Evolutionary conservation across 306 rosid species (phyloP), one percentile per base, ranked within the genome.

Genomic region (Acacia acuminata): DNA sequence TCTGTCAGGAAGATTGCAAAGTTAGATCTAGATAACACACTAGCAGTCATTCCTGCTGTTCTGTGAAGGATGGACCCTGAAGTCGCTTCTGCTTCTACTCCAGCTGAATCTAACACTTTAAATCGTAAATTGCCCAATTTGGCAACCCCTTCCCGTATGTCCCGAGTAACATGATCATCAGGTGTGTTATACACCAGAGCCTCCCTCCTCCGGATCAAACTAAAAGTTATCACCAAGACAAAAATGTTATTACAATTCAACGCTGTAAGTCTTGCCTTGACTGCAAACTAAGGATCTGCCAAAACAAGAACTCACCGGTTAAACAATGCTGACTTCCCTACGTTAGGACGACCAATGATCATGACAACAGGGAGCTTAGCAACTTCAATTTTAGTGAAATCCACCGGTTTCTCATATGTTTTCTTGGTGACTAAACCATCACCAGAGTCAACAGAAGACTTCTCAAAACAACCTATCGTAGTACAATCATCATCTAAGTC

Each of bases 121-220:
- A 96, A 93, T 36, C 99, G 90, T 63, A 96, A 81, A 88, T 96
- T 88, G 73, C 96, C 90, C 86, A 96, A 85, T 82, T 93, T 96
- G 34, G 99, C 99, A 77, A 96, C 73, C 51, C 98, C 99, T 85
- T 93, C 98, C 53, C 98, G 88, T 15, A 96, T 81, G 81, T 96
- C 99, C 44, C 99, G 91, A 67, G 99, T 96, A 60, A 96, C 99
- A 78, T 96, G 99, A 86, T 96, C 97, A 40, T 91, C 84, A 0
- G 98, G 99, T 4, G 99, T 96, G 84, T 96, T 96, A 86, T 90
- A 92, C 3, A 96, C 99, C 30, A 96, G 94, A 36, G 99, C 98
- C 86, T 96, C 99, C 81, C 98, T 90, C 88, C 99, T 86, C 70
- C 89, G 88, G 79, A 96, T 93, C 27, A 96, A 87, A n/a, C 97